Percentiles rank a stretch among this genome's conserved stretches.
Conservation (phyloP, 139 green algal genomes). For the Volvox africanus region DNA sequence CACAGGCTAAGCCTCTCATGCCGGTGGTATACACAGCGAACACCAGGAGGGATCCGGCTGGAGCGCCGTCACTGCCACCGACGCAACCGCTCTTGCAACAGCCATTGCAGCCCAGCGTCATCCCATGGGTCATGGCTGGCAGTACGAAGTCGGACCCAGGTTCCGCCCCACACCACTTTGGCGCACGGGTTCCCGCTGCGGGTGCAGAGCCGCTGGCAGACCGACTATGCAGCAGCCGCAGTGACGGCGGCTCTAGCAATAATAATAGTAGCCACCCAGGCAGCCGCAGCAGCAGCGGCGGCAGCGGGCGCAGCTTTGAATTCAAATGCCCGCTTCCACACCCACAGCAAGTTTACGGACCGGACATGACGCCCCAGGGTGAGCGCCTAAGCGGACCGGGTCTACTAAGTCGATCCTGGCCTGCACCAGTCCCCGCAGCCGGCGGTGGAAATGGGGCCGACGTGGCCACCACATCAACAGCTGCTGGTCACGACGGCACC, state of each 20-base stretch:
- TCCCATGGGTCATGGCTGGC: not conserved
- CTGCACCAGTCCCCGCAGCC: no score
- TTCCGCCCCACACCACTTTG: not conserved
- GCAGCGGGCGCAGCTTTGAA: not conserved
- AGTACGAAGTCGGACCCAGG: not conserved
- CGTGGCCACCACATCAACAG: no score
- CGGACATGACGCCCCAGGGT: not conserved
- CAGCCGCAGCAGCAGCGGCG: conserved; percentile 2
- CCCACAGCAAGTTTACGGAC: not conserved
- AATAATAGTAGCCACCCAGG: not conserved
- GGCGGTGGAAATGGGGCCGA: no score
- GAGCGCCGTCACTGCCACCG: not conserved
- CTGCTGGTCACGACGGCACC: no score
- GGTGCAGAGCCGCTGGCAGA: no score
- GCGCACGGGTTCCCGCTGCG: not conserved
- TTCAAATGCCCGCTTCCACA: not conserved
- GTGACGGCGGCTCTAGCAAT: not conserved
- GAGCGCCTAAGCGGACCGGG: no score
- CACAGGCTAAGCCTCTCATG: not conserved
- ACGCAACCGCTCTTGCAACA: not conserved
- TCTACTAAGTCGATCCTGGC: no score
- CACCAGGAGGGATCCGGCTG: not conserved
- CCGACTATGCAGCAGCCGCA: no score
- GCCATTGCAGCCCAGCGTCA: not conserved
- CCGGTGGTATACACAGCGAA: not conserved